Evolutionary conservation across 768 basidiomycete genomes (phyloP).

Genomic region (Mycena filopes): DNA sequence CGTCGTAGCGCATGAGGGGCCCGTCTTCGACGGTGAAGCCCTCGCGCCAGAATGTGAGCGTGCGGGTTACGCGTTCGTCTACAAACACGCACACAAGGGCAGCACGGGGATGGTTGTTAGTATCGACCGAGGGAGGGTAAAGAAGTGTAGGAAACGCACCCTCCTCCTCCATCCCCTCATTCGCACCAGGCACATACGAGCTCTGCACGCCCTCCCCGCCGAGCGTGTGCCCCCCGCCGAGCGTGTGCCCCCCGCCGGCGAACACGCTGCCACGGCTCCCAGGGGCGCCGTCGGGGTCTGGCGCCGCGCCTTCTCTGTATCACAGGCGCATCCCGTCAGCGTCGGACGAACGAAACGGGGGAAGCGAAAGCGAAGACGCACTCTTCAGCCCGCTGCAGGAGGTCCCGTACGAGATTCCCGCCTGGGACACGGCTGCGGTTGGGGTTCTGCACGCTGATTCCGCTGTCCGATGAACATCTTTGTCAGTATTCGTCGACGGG

Average conservation of each 20-base stretch:
- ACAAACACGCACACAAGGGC: neutral
- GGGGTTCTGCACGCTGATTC: conserved; percentile 76
- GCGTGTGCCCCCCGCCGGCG: neutral
- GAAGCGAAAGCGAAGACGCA: conserved; percentile 39
- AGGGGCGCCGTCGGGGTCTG: neutral
- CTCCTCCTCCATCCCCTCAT: conserved; percentile 38
- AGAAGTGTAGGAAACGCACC: neutral
- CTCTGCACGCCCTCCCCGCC: neutral
- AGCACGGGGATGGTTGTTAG: too few relatives aligned
- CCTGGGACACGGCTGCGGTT: conserved; percentile 43
- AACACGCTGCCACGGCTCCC: conserved; percentile 17
- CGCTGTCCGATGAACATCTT: too few relatives aligned
- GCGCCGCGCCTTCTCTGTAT: conserved; percentile 23
- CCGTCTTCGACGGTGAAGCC: conserved; percentile 6
- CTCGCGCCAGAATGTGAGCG: conserved; percentile 27
- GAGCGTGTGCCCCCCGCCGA: neutral
- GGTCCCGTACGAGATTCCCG: conserved; percentile 58
- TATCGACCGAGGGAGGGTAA: too few relatives aligned
- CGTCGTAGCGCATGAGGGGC: neutral
- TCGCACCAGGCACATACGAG: neutral
- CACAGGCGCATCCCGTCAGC: too few relatives aligned
- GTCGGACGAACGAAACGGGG: too few relatives aligned
- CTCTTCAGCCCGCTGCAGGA: conserved; percentile 71
- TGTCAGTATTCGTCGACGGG: too few relatives aligned
- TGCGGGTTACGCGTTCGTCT: conserved; percentile 50